A percentile compares a stretch with the other conserved stretches of the same genome.
phyloP scores from a whole-genome alignment of 441 rosid species.

The Mallotus japonicus region DNA sequence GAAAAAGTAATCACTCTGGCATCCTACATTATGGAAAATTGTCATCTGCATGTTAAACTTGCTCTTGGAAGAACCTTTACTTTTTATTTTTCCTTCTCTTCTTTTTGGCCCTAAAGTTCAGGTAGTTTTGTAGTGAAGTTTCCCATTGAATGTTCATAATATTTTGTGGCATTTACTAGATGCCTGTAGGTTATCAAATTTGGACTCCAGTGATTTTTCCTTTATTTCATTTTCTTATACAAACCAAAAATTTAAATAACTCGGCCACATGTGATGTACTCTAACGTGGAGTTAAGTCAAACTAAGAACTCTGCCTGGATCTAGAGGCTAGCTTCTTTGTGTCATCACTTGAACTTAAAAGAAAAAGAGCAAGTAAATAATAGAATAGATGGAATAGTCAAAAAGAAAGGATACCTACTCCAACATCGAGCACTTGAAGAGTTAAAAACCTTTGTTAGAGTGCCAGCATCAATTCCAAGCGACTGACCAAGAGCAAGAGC shows the following conservation, averaged over 20 bases:
- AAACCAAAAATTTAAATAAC: neutral
- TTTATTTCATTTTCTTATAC: neutral
- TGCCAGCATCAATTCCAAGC: slow-evolving; percentile 63
- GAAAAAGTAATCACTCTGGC: neutral
- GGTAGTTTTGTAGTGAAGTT: neutral
- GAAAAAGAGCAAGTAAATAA: neutral
- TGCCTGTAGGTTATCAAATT: neutral
- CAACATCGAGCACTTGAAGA: slow-evolving; percentile 89
- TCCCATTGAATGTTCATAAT: neutral
- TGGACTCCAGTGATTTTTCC: neutral
- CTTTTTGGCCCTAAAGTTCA: neutral
- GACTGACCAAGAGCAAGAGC: slow-evolving; percentile 92
- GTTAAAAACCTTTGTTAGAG: slow-evolving; percentile 75
- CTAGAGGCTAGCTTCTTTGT: neutral
- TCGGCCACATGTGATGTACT: too few relatives aligned
- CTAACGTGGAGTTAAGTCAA: neutral
- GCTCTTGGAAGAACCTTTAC: neutral
- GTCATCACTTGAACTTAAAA: slow-evolving; percentile 13
- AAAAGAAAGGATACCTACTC: slow-evolving; percentile 60
- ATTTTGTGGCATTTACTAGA: neutral
- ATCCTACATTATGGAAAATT: neutral
- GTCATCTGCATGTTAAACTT: neutral
- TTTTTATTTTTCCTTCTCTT: neutral
- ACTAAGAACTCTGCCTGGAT: neutral
- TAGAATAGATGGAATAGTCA: slow-evolving; percentile 12